These are phyloP conservation scores for Monilinia fructigena DNA, from an alignment of 2,329 filamentous ascomycete genomes.

Conservation along the genomic window DNA sequence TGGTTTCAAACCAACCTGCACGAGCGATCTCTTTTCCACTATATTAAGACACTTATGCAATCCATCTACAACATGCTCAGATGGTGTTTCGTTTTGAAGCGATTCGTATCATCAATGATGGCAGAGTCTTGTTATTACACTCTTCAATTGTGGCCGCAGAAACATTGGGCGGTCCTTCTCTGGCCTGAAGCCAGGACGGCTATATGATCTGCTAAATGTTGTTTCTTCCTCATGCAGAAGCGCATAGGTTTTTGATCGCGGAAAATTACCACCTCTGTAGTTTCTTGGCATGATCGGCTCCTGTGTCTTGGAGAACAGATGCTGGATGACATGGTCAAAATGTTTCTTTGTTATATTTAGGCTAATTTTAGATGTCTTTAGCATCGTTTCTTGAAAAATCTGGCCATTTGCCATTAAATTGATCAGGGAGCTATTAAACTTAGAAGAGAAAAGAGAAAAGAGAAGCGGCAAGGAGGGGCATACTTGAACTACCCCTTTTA, in stretches of 20 bases:
- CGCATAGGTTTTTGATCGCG: neutral
- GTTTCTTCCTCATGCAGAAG: constrained; percentile 28
- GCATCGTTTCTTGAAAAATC: too few species aligned
- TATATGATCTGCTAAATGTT: constrained; percentile 31
- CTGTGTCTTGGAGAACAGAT: neutral
- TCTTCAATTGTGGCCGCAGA: neutral
- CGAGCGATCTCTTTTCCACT: neutral
- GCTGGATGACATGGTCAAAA: neutral
- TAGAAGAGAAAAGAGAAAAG: too few species aligned
- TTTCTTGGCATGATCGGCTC: neutral
- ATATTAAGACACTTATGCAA: neutral
- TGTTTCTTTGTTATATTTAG: neutral
- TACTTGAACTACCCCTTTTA: too few species aligned
- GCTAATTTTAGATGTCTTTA: too few species aligned
- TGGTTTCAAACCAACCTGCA: neutral
- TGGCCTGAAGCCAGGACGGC: neutral
- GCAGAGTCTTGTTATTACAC: too few species aligned
- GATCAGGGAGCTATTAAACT: too few species aligned
- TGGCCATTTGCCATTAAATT: too few species aligned
- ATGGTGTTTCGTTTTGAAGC: neutral
- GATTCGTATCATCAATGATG: neutral
- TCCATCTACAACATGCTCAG: neutral
- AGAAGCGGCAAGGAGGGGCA: too few species aligned
- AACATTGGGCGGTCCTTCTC: neutral
- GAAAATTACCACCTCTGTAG: neutral